Evolutionary conservation across 768 basidiomycete genomes (phyloP).

Genomic region (Sporobolomyces phaffii): DNA sequence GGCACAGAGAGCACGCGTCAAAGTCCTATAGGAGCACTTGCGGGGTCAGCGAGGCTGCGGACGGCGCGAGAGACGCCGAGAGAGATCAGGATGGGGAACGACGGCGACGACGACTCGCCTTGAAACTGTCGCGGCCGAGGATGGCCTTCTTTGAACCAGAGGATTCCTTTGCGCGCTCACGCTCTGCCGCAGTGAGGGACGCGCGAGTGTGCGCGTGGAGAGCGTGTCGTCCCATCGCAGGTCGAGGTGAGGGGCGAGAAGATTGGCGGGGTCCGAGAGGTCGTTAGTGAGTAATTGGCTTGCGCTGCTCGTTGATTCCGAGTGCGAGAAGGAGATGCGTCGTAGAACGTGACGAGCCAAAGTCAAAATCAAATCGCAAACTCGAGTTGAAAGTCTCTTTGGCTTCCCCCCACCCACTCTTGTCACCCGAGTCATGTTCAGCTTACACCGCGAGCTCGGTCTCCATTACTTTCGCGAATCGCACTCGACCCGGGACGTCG

Average conservation of each 20-base stretch:
- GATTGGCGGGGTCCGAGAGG: background rate
- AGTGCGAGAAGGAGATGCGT: background rate
- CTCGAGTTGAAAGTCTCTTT: background rate
- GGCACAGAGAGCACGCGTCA: conserved; percentile 76
- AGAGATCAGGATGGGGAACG: background rate
- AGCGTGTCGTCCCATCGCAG: conserved; percentile 14
- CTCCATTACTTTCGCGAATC: conserved; percentile 4
- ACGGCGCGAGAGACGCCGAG: background rate
- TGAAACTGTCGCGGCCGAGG: conserved; percentile 22
- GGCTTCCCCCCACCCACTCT: background rate
- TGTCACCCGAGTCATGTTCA: background rate
- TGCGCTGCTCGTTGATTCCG: too few species aligned
- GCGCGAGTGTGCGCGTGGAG: conserved; percentile 17
- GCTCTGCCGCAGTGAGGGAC: conserved; percentile 19
- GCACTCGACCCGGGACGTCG: conserved; percentile 8
- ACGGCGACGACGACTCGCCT: background rate
- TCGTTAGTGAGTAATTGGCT: too few species aligned
- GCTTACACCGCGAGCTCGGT: conserved; percentile 10
- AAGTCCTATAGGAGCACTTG: conserved; percentile 57
- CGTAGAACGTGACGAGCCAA: background rate
- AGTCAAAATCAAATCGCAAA: background rate
- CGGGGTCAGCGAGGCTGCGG: background rate
- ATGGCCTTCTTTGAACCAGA: conserved; percentile 3
- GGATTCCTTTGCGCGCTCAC: conserved; percentile 10
- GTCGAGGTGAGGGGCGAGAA: background rate